A percentile compares a stretch with the other conserved stretches of the same genome.
Evolutionary conservation across 148 eudicot genomes (phyloP).

Genomic region (Pouteria glomerata): DNA sequence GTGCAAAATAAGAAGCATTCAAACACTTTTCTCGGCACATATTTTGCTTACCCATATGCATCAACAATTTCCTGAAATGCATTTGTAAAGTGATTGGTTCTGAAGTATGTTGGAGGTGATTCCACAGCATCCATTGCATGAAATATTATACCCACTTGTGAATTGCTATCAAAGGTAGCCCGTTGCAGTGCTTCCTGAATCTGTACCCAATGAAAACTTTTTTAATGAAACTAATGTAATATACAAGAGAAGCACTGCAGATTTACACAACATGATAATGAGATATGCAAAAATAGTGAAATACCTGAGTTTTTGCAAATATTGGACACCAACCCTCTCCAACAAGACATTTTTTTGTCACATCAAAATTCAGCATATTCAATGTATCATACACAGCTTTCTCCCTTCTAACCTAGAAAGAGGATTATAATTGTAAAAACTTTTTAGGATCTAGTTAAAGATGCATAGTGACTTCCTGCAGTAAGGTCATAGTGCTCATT

Average conservation of each 20-base stretch:
- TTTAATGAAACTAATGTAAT: background rate
- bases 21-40: too few relatives aligned
- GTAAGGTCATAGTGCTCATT: conserved; percentile 1
- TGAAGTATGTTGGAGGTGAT: conserved; percentile 94
- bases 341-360: conserved; percentile 97
- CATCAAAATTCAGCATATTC: conserved; percentile 98
- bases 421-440: background rate
- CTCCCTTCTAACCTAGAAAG: conserved; percentile 88
- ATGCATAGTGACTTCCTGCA: background rate
- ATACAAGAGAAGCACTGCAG: background rate
- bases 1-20: too few relatives aligned
- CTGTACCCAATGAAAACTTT: conserved; percentile 28
- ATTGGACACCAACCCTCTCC: conserved; percentile 99
- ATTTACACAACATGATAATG: background rate
- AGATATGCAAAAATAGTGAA: background rate
- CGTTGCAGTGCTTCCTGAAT: conserved; percentile 93
- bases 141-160: conserved; percentile 96
- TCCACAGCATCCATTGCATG: conserved; percentile 85
- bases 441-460: background rate
- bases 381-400: conserved; percentile 94
- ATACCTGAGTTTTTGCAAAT: conserved; percentile 82
- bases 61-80: conserved; percentile 98
- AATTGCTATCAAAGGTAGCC: conserved; percentile 90
- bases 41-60: conserved; percentile 85
- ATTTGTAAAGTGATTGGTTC: conserved; percentile 80